These are phyloP conservation scores for Penicillium herquei DNA, from an alignment of 495 filamentous ascomycete species.

Conservation along the genomic window DNA sequence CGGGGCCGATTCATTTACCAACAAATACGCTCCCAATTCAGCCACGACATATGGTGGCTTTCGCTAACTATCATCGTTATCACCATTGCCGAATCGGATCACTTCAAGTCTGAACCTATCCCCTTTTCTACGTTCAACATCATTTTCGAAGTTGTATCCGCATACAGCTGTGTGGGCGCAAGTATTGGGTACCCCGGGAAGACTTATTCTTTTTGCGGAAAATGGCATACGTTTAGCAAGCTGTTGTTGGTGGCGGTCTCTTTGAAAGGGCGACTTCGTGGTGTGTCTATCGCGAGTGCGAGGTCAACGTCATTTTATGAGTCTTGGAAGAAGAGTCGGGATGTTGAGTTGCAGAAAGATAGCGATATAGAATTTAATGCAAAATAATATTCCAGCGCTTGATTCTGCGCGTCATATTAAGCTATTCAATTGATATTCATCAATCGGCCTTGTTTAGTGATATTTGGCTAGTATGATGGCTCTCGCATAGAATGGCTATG, in stretches of 20 bases:
- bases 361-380: background rate
- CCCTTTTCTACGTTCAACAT: constrained; percentile 82
- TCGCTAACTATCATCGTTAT: constrained; percentile 68
- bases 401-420: background rate
- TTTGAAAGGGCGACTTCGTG: constrained; percentile 72
- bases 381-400: background rate
- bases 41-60: constrained; percentile 86
- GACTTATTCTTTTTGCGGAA: constrained; percentile 68
- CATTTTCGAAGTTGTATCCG: constrained; percentile 80
- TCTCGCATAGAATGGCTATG: too few species aligned
- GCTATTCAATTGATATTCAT: too few species aligned
- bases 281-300: constrained; percentile 37
- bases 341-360: background rate
- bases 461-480: too few species aligned
- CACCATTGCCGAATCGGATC: constrained; percentile 63
- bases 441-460: too few species aligned
- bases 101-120: constrained; percentile 64
- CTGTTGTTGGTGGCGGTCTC: constrained; percentile 73
- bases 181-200: constrained; percentile 65
- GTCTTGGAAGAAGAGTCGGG: background rate
- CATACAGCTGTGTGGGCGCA: constrained; percentile 83
- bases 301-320: background rate
- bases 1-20: constrained; percentile 51
- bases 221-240: constrained; percentile 69
- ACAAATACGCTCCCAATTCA: constrained; percentile 74